Evolutionary conservation across 2,329 filamentous ascomycete species (phyloP), one percentile per base, ranked within the genome.

Genomic region (Pyrenophora graminea): DNA sequence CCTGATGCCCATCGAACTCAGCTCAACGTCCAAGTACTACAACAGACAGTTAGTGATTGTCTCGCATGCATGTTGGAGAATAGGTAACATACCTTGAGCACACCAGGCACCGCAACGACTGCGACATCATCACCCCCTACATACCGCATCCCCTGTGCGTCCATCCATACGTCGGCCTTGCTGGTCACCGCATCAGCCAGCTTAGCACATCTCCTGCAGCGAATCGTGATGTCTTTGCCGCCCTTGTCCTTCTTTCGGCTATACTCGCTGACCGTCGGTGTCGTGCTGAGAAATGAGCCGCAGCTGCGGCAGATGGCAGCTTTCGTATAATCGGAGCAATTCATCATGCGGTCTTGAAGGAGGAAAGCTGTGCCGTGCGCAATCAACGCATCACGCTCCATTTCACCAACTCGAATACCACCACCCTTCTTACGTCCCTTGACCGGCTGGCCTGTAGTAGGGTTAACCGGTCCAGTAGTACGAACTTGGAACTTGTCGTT

Each of bases 361-460:
- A 99, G 76, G 79, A 96, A 97, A 3, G 93, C 92, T 2, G 92
- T 94, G 19, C 94, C 94, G 80, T 99, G 94, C 4, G 94, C 94
- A 50, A 99, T 84, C 18, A 99, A 81, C 3, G 93, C 90, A 74
- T 99, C 94, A 61, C 94, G 89, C 78, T 99, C 94, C 94, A 99
- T 99, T 76, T 99, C 94, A 76, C 94, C 94, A 25, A 99, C 93
- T 81, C 94, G 91, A 71, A 99, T 97, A 86, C 94, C 94, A 78
- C 94, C 94, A 70, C 93, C 94, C 76, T 93, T 90, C 73, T 95
- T 94, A 73, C 94, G 83, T 59, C 94, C 94, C 80, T 97, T 97
- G 80, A 99, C 94, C 34, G 94, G 94, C 73, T 99, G 94, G 27
- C 93, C 92, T 0, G 93, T 97, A 13, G 94, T 85, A 19, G 88